Conservation (phyloP, 345 rosid genomes). For the Eucalyptus marginata region DNA sequence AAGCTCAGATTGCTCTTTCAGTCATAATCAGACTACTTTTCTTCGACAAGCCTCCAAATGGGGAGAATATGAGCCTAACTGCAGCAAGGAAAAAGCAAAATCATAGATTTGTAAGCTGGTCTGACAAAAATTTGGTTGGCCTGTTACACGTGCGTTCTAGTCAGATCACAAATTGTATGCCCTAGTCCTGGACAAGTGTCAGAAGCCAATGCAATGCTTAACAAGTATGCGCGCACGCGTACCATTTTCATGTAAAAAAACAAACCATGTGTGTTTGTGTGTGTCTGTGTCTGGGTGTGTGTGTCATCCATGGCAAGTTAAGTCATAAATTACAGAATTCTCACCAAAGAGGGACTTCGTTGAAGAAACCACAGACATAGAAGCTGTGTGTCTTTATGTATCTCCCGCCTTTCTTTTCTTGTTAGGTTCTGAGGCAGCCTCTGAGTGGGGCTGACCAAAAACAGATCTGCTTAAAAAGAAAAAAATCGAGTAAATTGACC, state of each 20-base stretch:
- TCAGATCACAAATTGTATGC: not conserved
- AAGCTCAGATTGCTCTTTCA: not conserved
- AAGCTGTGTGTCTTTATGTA: constrained; percentile 2
- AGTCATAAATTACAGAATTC: not conserved
- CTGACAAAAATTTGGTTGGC: not conserved
- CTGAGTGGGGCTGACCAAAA: constrained; percentile 73
- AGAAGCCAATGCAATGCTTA: not conserved
- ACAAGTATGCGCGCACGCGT: rapidly evolving
- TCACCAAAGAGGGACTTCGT: not conserved
- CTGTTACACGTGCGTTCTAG: not conserved
- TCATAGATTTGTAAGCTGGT: not conserved
- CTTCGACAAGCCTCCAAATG: not conserved
- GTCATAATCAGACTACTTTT: not conserved
- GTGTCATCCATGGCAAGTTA: not conserved
- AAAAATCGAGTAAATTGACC: not conserved
- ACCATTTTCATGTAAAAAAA: not conserved
- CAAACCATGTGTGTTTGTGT: not conserved
- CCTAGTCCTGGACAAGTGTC: not conserved
- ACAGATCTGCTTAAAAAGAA: constrained; percentile 38
- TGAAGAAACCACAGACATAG: not conserved
- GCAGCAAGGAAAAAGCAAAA: not conserved
- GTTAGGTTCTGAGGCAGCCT: constrained; percentile 29
- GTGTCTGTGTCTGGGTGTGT: not conserved
- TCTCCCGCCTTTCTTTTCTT: constrained; percentile 69
- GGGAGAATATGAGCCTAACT: not conserved